Evolutionary conservation across 768 basidiomycete species (phyloP).

Genomic region (Rubroboletus pulcherrimus): DNA sequence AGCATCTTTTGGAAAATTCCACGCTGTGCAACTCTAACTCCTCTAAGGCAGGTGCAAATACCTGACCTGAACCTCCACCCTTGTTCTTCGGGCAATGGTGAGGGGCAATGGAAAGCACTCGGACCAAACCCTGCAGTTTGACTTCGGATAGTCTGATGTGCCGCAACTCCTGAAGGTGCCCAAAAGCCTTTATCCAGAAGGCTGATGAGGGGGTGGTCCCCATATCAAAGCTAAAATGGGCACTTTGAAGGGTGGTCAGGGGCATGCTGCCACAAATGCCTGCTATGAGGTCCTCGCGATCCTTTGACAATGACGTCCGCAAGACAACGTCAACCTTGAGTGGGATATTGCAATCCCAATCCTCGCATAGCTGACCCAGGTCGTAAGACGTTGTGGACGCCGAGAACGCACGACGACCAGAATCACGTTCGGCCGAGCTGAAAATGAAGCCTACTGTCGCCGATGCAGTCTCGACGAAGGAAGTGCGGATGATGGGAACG

Average conservation of each 20-base stretch:
- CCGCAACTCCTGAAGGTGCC: slow-evolving; percentile 11
- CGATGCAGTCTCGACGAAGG: slow-evolving; percentile 7
- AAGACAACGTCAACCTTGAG: slow-evolving; percentile 14
- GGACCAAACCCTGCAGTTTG: slow-evolving; percentile 9
- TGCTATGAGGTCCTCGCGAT: slow-evolving; percentile 11
- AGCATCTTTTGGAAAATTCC: slow-evolving; percentile 10
- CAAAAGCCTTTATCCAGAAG: slow-evolving; percentile 20
- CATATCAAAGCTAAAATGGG: slow-evolving; percentile 9
- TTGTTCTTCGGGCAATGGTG: not conserved
- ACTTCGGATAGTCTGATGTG: slow-evolving; percentile 8
- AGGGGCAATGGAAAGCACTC: not conserved
- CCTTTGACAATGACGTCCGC: slow-evolving; percentile 3
- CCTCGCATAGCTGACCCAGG: slow-evolving; percentile 4
- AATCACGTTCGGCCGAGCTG: slow-evolving; percentile 11
- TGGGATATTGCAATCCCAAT: slow-evolving; percentile 20
- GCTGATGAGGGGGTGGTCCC: slow-evolving; percentile 2
- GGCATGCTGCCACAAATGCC: slow-evolving; percentile 13
- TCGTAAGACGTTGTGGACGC: slow-evolving; percentile 6
- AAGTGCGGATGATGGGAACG: slow-evolving; percentile 12
- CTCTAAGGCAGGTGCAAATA: slow-evolving; percentile 17
- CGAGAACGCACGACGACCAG: slow-evolving; percentile 6
- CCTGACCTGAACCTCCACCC: not conserved
- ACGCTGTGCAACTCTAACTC: slow-evolving; percentile 8
- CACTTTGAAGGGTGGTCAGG: slow-evolving; percentile 9
- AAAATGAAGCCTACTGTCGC: slow-evolving; percentile 15